Evolutionary conservation across 139 green algal species (phyloP).

Genomic region (Volvox africanus): DNA sequence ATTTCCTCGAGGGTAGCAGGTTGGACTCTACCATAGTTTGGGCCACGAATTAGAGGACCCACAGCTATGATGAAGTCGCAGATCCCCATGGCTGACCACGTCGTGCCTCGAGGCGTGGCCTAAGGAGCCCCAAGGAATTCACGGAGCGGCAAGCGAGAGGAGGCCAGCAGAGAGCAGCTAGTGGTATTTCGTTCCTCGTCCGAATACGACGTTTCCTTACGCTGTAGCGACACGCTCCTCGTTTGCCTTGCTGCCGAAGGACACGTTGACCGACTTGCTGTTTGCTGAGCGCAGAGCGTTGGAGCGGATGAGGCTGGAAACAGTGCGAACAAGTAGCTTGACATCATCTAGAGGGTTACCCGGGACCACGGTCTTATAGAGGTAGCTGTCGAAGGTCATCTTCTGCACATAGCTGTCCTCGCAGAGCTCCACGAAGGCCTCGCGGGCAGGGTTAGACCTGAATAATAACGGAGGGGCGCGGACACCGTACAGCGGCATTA

Average conservation of each 20-base stretch:
- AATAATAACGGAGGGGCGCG: constrained; percentile 39
- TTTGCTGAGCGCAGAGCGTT: constrained; percentile 89
- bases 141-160: too few relatives aligned
- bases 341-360: constrained; percentile 97
- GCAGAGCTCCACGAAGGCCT: constrained; percentile 99
- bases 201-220: not conserved
- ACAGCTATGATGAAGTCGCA: too few relatives aligned
- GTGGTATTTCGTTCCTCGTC: too few relatives aligned
- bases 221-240: constrained; percentile 60
- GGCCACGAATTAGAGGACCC: too few relatives aligned
- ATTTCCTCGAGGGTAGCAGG: too few relatives aligned
- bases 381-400: constrained; percentile 99
- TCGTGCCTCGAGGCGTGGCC: too few relatives aligned
- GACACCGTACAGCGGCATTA: too few relatives aligned
- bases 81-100: too few relatives aligned
- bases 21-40: too few relatives aligned
- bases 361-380: constrained; percentile 99
- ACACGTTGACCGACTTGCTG: constrained; percentile 73
- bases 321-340: constrained; percentile 96
- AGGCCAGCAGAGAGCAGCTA: too few relatives aligned
- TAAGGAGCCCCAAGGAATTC: too few relatives aligned
- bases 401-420: constrained; percentile 98
- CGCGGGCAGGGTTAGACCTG: constrained; percentile 95
- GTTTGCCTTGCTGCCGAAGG: constrained; percentile 79
- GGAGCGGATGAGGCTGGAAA: constrained; percentile 88